These are phyloP conservation scores for Immersiella caudata DNA, from an alignment of 495 filamentous ascomycete genomes.

Conservation along the genomic window DNA sequence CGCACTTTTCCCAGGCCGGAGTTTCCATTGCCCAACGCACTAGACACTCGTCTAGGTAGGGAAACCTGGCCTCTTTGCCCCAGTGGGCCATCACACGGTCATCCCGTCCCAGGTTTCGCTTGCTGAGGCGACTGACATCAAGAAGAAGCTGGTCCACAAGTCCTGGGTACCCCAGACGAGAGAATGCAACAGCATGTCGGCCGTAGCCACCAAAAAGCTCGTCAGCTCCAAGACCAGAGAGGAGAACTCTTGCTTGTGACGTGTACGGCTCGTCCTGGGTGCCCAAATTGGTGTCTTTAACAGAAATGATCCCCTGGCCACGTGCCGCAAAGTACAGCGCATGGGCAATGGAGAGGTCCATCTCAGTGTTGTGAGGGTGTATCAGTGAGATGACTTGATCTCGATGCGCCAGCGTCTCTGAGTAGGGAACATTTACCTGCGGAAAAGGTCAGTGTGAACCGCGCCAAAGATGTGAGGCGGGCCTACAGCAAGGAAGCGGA, in stretches of 20 bases:
- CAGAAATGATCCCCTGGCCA: conserved; percentile 61
- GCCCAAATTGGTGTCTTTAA: conserved; percentile 5
- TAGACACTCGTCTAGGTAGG: conserved; percentile 85
- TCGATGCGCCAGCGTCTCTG: conserved; percentile 72
- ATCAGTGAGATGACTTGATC: conserved; percentile 72
- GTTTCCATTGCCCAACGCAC: conserved; percentile 74
- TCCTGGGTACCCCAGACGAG: conserved; percentile 63
- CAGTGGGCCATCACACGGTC: conserved; percentile 89
- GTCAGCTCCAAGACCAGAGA: conserved; percentile 94
- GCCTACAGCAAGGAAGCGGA: conserved; percentile 73
- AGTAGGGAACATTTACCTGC: conserved; percentile 80
- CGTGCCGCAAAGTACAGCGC: conserved; percentile 93
- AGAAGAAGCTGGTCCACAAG: conserved; percentile 83
- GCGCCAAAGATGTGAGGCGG: neutral
- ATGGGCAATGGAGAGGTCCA: conserved; percentile 95
- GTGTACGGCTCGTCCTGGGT: conserved; percentile 51
- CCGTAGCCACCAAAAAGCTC: conserved; percentile 95
- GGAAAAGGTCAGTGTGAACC: neutral
- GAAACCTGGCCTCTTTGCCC: conserved; percentile 89
- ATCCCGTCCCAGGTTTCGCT: conserved; percentile 91
- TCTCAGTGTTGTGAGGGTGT: conserved; percentile 93
- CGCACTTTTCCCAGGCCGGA: conserved; percentile 84
- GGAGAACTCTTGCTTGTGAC: conserved; percentile 76
- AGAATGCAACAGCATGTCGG: conserved; percentile 78
- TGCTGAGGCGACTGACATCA: conserved; percentile 83